Conservation (phyloP, 352 stramenopile genomes). For the Phytophthora pinifolia region DNA sequence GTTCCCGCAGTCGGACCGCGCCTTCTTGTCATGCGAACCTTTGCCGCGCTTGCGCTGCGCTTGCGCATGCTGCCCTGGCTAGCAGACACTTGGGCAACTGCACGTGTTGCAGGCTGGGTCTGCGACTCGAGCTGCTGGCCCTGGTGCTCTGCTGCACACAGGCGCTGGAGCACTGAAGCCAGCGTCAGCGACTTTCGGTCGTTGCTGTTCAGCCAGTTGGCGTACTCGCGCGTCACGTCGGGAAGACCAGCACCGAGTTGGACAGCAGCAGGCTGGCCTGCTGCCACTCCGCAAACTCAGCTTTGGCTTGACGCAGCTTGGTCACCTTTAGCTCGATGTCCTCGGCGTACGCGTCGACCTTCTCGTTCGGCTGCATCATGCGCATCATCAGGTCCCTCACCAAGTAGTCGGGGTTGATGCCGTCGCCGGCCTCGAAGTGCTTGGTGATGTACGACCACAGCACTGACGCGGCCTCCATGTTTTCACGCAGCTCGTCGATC, state of each 20-base stretch:
- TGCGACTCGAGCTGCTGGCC: slow-evolving; percentile 1
- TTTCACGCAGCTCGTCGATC: not conserved
- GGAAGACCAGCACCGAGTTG: slow-evolving; percentile 4
- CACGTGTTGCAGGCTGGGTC: no score
- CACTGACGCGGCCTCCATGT: slow-evolving; percentile 7
- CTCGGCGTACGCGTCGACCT: not conserved
- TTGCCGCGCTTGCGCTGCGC: no score
- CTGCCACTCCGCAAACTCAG: slow-evolving; percentile 6
- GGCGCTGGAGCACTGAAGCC: slow-evolving; percentile 2
- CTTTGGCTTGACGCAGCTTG: slow-evolving; percentile 1
- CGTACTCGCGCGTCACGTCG: slow-evolving; percentile 1
- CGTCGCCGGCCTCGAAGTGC: slow-evolving; percentile 1
- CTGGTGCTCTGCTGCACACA: slow-evolving; percentile 2
- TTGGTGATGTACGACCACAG: not conserved
- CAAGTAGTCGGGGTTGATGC: slow-evolving; percentile 6
- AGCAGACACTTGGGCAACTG: no score
- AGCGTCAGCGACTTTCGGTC: slow-evolving; percentile 5
- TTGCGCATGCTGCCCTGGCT: no score
- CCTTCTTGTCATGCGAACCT: no score
- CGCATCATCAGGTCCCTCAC: slow-evolving; percentile 2
- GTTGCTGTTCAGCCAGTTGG: slow-evolving; percentile 3
- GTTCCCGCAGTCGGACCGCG: no score
- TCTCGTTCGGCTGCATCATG: slow-evolving; percentile 1
- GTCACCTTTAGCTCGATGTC: slow-evolving; percentile 6
- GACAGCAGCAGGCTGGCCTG: slow-evolving; percentile 7